Percentiles rank a stretch among this genome's conserved stretches.
Evolutionary conservation across 495 filamentous ascomycete genomes (phyloP).

Genomic region (Penicillium psychrofluorescens): DNA sequence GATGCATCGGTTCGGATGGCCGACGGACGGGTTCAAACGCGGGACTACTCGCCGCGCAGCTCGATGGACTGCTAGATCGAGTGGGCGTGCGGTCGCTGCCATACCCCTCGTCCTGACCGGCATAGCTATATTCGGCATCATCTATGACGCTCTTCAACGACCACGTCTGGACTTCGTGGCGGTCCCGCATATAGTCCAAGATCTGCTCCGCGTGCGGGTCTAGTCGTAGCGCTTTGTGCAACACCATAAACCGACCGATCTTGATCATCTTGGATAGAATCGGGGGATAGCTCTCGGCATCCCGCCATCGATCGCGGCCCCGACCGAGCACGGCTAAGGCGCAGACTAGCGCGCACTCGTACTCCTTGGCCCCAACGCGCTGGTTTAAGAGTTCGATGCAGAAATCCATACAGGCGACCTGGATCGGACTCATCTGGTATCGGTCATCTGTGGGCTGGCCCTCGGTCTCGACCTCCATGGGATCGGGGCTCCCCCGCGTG

Average conservation of each 20-base stretch:
- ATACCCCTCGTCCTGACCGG: neutral
- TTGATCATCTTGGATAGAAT: conserved; percentile 5
- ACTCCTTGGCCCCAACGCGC: neutral
- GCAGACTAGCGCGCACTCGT: conserved; percentile 6
- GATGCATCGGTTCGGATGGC: too few relatives aligned
- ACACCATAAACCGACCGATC: conserved; percentile 2
- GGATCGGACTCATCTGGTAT: too few relatives aligned
- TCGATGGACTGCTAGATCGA: too few relatives aligned
- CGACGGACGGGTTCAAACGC: too few relatives aligned
- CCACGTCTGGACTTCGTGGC: too few relatives aligned
- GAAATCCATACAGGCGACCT: conserved; percentile 1
- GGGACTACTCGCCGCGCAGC: too few relatives aligned
- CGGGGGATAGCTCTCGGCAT: neutral
- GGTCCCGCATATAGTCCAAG: neutral
- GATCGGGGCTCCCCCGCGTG: too few relatives aligned
- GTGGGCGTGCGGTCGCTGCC: too few relatives aligned
- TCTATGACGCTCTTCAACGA: too few relatives aligned
- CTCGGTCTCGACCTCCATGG: too few relatives aligned
- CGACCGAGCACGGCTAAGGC: neutral
- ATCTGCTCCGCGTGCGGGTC: neutral
- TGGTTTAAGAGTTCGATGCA: conserved; percentile 12
- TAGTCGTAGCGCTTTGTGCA: conserved; percentile 4
- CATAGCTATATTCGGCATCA: too few relatives aligned
- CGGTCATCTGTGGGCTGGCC: too few relatives aligned
- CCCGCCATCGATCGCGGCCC: neutral